Percentiles rank a stretch among this genome's conserved stretches.
Conservation (phyloP, 768 basidiomycete genomes). For the Cantharellus anzutake region DNA sequence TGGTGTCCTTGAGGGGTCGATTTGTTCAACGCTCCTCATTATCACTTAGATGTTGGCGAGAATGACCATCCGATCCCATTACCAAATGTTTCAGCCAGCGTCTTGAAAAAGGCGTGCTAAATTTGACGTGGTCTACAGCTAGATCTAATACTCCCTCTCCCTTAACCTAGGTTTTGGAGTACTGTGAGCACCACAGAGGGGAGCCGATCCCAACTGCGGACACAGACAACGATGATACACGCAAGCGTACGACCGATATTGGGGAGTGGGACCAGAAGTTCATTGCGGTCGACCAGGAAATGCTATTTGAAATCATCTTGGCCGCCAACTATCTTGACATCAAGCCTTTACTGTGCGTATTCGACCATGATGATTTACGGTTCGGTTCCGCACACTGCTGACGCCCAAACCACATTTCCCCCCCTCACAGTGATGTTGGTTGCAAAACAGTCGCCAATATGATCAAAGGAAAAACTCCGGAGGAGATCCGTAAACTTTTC, state of each 20-base stretch:
- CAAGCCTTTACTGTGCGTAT: conserved; percentile 79
- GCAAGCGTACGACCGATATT: conserved; percentile 97
- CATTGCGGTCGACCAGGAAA: conserved; percentile 97
- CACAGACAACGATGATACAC: conserved; percentile 74
- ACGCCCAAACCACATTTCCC: too few species aligned
- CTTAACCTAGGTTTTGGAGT: conserved; percentile 67
- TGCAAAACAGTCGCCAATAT: conserved; percentile 99
- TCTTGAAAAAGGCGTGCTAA: conserved; percentile 66
- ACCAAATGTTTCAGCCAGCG: conserved; percentile 83
- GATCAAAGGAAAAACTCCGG: conserved; percentile 99
- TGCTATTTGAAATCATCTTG: conserved; percentile 99
- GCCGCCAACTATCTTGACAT: conserved; percentile 99
- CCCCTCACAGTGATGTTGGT: conserved; percentile 57
- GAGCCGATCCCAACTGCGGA: conserved; percentile 86
- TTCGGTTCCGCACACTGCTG: neutral
- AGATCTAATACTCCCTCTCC: neutral
- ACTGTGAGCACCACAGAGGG: conserved; percentile 96
- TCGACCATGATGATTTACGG: neutral
- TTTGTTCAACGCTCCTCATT: neutral
- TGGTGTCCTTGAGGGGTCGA: neutral
- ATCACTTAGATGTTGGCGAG: conserved; percentile 66
- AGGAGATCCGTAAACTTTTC: conserved; percentile 96
- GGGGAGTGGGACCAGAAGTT: conserved; percentile 99
- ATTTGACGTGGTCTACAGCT: neutral
- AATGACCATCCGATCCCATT: conserved; percentile 86